phyloP scores from a whole-genome alignment of 1,284 basidiomycete species.

The Moesziomyces globuligerus region DNA sequence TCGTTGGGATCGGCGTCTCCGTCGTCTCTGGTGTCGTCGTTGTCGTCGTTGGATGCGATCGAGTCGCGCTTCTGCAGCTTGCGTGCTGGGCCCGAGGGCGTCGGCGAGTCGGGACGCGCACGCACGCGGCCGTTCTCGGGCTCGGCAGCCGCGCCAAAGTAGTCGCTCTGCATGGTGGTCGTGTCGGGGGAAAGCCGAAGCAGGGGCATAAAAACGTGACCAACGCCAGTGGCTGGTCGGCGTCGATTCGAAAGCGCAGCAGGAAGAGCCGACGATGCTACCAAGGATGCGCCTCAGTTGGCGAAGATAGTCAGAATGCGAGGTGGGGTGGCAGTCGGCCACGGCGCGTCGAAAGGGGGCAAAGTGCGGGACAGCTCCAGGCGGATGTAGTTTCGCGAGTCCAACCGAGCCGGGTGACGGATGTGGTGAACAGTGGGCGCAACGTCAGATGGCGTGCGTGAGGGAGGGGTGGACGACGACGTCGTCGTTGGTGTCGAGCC shows the following conservation, averaged over 20 bases:
- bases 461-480: background rate
- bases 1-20: slow-evolving; percentile 14
- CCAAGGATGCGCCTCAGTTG: too few relatives aligned
- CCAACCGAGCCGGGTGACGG: background rate
- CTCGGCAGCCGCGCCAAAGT: slow-evolving; percentile 42
- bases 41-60: slow-evolving; percentile 25
- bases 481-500: background rate
- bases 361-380: background rate
- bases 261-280: too few relatives aligned
- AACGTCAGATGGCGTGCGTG: background rate
- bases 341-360: background rate
- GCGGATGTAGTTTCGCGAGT: background rate
- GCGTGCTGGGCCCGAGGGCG: slow-evolving; percentile 28
- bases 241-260: background rate
- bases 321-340: background rate
- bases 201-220: background rate
- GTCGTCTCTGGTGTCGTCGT: slow-evolving; percentile 21
- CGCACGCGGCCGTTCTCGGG: slow-evolving; percentile 31
- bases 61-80: slow-evolving; percentile 44
- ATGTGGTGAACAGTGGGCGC: too few relatives aligned
- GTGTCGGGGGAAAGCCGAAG: background rate
- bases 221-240: background rate
- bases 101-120: slow-evolving; percentile 34
- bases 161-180: slow-evolving; percentile 38
- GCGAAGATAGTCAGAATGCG: background rate